These are phyloP conservation scores for Cinnamomum micranthum DNA, from an alignment of 164 flowering plant species.

Conservation along the genomic window DNA sequence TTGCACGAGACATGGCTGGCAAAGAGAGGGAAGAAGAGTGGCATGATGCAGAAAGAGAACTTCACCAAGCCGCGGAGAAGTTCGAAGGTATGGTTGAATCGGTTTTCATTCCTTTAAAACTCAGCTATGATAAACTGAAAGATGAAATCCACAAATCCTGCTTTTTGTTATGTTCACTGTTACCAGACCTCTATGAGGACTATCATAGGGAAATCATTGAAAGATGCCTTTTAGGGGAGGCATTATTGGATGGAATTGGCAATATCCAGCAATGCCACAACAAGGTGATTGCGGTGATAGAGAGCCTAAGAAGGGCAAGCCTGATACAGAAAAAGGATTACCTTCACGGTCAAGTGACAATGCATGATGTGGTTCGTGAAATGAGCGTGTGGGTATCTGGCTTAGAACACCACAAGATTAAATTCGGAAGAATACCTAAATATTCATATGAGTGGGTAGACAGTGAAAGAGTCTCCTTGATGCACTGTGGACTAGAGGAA, in stretches of 20 bases:
- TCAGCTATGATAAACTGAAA: constrained; percentile 17
- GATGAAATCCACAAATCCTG: constrained; percentile 9
- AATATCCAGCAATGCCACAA: constrained; percentile 1
- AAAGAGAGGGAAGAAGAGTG: constrained; percentile 8
- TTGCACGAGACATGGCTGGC: constrained; percentile 18
- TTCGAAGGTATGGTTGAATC: constrained; percentile 11
- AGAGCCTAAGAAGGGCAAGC: not conserved
- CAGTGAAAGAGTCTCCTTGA: not conserved
- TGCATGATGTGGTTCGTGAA: constrained; percentile 11
- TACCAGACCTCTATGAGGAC: constrained; percentile 11
- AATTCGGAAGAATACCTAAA: not conserved
- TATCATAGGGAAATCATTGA: not conserved
- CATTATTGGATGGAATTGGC: not conserved
- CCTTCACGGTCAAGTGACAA: not conserved
- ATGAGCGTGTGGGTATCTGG: not conserved
- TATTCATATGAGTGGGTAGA: not conserved
- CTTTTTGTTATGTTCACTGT: constrained; percentile 21
- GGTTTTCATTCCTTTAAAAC: constrained; percentile 8
- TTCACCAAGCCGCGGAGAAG: not conserved
- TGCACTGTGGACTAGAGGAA: not conserved
- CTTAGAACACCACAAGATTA: not conserved
- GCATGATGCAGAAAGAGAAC: constrained; percentile 1
- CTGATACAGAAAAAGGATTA: constrained; percentile 2
- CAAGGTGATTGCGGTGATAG: not conserved
- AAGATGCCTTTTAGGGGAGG: not conserved